Evolutionary conservation across 306 rosid species (phyloP), one percentile per base, ranked within the genome.

Genomic region (Castanea mollissima): DNA sequence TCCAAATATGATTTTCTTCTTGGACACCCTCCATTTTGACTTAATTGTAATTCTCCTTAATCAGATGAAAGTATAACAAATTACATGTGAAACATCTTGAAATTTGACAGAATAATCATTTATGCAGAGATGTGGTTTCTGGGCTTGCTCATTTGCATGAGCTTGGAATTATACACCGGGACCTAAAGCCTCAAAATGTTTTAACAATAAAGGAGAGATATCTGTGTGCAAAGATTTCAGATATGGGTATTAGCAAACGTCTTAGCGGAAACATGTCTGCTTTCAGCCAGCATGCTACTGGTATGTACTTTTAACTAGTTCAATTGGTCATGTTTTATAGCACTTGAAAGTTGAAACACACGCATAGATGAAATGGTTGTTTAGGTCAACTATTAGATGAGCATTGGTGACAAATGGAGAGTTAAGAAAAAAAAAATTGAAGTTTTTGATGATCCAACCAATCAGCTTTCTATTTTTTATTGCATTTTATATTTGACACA

Each of bases 161-260:
- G 72, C 60, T 92, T 83, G 98, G 98, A 78, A 94, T 94, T 67
- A 86, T 94, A 74, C 98, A 94, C 71, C 88, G 97, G 23, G 98
- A 94, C 87, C 80, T 94, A 75, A 94, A 94, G 82, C 98, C 98
- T 55, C 97, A 94, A 80, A 94, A 94, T 88, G 97, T 94, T 79
- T 86, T 94, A 83, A 88, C 92, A 79, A 74, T 70, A 59, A 89
- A 83, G 79, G 91, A 91, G 74, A 88, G 77, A 85, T 74, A 83
- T 69, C 57, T 91, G 20, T 84, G 90, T 69, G 97, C 97, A 51
- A 94, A 94, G 88, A 87, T 94, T 76, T 94, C 98, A 54, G 98
- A 94, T 84, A 94, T 94, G 97, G 98, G 98, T 78, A 94, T 94
- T 55, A 94, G 98, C 88, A 91, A 88, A 83, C 92, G 90, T 41